A percentile compares a stretch with the other conserved stretches of the same genome.
Conservation (phyloP, 2,329 filamentous ascomycete genomes). For the Clonostachys rosea region DNA sequence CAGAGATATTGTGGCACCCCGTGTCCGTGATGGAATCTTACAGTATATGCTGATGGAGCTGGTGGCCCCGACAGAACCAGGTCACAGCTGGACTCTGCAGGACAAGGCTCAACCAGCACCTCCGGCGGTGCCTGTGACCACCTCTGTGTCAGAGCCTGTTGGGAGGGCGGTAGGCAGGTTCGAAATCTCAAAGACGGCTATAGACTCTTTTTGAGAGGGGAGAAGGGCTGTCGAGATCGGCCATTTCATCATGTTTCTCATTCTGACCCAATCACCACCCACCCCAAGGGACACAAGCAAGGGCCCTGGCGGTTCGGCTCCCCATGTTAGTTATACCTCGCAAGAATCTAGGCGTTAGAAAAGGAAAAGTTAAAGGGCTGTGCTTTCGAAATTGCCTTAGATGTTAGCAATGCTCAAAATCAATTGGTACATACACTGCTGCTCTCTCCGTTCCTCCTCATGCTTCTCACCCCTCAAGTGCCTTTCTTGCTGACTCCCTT, state of each 20-base stretch:
- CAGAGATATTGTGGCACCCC: constrained; percentile 37
- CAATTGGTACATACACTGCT: too few species aligned
- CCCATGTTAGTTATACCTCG: too few species aligned
- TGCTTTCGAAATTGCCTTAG: too few species aligned
- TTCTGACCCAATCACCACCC: too few species aligned
- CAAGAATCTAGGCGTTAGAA: too few species aligned
- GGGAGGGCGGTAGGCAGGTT: constrained; percentile 10
- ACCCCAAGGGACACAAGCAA: too few species aligned
- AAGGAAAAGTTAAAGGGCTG: too few species aligned
- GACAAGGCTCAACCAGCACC: constrained; percentile 19
- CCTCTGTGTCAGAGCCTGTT: constrained; percentile 15
- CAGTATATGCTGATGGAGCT: constrained; percentile 44
- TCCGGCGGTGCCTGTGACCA: constrained; percentile 19
- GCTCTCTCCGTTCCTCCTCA: too few species aligned
- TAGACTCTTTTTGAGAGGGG: background rate
- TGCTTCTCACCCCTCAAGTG: too few species aligned
- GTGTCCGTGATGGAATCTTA: constrained; percentile 36
- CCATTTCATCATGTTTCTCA: background rate
- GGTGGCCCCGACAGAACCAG: constrained; percentile 26
- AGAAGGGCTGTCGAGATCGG: background rate
- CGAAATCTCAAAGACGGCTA: constrained; percentile 8
- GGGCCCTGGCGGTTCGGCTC: too few species aligned
- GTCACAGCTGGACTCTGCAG: constrained; percentile 29
- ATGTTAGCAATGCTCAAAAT: too few species aligned
- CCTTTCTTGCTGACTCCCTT: too few species aligned